Evolutionary conservation across 2,329 filamentous ascomycete genomes (phyloP).

Genomic region (Atkinsonella hypoxylon): DNA sequence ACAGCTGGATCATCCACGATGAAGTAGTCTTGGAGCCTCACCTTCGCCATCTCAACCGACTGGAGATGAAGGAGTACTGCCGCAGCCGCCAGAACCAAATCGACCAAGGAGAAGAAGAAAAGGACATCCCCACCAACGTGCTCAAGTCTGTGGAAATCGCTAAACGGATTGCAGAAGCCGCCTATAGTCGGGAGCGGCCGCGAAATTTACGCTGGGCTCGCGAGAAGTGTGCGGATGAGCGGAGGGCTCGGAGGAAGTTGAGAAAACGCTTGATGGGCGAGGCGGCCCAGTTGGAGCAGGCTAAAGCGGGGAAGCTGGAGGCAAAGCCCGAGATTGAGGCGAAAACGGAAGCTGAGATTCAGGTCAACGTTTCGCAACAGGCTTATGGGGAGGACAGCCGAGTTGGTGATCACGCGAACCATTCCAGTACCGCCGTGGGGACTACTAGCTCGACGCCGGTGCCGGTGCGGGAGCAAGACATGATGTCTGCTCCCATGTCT

Average conservation of each 20-base stretch:
- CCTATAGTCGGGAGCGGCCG: background rate
- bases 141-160: background rate
- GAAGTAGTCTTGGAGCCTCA: slow-evolving; percentile 2
- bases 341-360: background rate
- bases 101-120: background rate
- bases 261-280: slow-evolving; percentile 1
- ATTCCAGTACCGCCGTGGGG: background rate
- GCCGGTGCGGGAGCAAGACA: background rate
- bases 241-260: background rate
- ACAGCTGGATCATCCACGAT: slow-evolving; percentile 3
- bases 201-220: slow-evolving; percentile 1
- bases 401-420: background rate
- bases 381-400: background rate
- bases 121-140: background rate
- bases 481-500: background rate
- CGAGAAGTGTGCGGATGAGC: slow-evolving; percentile 2
- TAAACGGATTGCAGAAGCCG: background rate
- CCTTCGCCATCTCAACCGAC: slow-evolving; percentile 1
- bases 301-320: background rate
- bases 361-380: background rate
- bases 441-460: background rate
- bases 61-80: slow-evolving; percentile 3
- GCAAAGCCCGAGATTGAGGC: background rate
- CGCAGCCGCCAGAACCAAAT: background rate
- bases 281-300: background rate